These are phyloP conservation scores for Hymenoscyphus occultus DNA, from an alignment of 2,329 filamentous ascomycete genomes.

Conservation along the genomic window DNA sequence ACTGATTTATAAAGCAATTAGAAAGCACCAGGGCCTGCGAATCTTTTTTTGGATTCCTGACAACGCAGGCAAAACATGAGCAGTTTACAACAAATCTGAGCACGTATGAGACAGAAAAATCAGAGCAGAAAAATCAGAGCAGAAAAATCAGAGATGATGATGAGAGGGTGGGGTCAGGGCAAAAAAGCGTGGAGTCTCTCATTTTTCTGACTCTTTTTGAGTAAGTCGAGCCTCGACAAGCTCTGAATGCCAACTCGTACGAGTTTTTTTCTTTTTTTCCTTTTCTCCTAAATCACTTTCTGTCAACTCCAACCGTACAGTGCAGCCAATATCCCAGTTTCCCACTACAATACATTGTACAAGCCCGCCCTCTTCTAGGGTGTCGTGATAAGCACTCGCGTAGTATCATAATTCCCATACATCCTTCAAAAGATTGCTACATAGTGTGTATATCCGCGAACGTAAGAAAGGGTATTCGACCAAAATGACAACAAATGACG, in stretches of 20 bases:
- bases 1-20: constrained; percentile 4
- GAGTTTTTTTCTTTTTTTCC: constrained; percentile 1
- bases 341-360: constrained; percentile 1
- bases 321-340: constrained; percentile 1
- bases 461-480: constrained; percentile 11
- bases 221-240: constrained; percentile 1
- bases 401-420: neutral
- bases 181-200: constrained; percentile 1
- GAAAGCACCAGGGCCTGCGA: neutral
- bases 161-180: neutral
- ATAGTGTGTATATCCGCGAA: neutral
- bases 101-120: neutral
- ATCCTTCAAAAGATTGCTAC: neutral
- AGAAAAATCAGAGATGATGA: neutral
- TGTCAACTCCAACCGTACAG: constrained; percentile 3
- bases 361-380: constrained; percentile 7
- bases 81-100: neutral
- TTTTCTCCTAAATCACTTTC: constrained; percentile 1
- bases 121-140: neutral
- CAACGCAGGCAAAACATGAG: neutral
- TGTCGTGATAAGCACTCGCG: neutral
- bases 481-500: constrained; percentile 1
- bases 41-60: constrained; percentile 3
- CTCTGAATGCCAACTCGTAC: neutral
- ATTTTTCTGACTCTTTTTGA: neutral